A percentile compares a stretch with the other conserved stretches of the same genome.
These are phyloP conservation scores for Fusarium mundagurra DNA, from an alignment of 2,329 filamentous ascomycete genomes.

Conservation along the genomic window DNA sequence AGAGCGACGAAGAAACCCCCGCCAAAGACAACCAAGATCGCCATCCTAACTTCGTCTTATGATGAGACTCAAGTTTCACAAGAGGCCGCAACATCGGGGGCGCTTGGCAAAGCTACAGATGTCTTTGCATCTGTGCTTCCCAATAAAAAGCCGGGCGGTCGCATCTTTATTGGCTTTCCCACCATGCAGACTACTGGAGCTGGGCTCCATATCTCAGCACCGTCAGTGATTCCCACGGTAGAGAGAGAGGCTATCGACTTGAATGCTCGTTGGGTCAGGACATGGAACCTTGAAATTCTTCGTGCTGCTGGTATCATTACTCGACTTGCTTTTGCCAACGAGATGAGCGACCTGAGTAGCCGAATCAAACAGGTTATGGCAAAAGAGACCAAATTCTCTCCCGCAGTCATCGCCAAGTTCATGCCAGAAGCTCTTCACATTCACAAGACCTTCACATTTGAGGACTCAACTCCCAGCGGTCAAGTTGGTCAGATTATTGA, in stretches of 20 bases:
- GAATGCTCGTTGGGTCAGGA: conserved; percentile 92
- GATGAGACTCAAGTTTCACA: conserved; percentile 79
- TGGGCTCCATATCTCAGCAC: conserved; percentile 92
- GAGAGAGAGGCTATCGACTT: conserved; percentile 97
- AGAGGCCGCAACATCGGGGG: conserved; percentile 54
- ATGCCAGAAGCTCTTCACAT: conserved; percentile 84
- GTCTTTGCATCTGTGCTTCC: conserved; percentile 92
- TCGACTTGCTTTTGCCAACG: conserved; percentile 85
- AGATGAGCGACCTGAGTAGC: conserved; percentile 80
- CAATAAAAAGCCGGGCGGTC: conserved; percentile 80
- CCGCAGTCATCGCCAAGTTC: conserved; percentile 72
- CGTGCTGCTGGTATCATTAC: conserved; percentile 90
- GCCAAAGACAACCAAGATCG: conserved; percentile 84
- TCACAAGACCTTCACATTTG: conserved; percentile 87
- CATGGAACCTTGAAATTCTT: conserved; percentile 95
- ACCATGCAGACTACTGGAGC: conserved; percentile 97
- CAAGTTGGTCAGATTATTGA: conserved; percentile 89
- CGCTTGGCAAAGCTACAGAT: conserved; percentile 70
- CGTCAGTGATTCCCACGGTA: conserved; percentile 95
- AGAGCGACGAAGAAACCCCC: conserved; percentile 97
- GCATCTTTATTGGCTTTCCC: conserved; percentile 97
- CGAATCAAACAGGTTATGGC: conserved; percentile 63
- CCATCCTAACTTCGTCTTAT: conserved; percentile 90
- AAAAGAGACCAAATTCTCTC: conserved; percentile 63
- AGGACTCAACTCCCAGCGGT: conserved; percentile 87